Evolutionary conservation across 177 flowering plant genomes (phyloP).

Genomic region (Vitis hybrid): DNA sequence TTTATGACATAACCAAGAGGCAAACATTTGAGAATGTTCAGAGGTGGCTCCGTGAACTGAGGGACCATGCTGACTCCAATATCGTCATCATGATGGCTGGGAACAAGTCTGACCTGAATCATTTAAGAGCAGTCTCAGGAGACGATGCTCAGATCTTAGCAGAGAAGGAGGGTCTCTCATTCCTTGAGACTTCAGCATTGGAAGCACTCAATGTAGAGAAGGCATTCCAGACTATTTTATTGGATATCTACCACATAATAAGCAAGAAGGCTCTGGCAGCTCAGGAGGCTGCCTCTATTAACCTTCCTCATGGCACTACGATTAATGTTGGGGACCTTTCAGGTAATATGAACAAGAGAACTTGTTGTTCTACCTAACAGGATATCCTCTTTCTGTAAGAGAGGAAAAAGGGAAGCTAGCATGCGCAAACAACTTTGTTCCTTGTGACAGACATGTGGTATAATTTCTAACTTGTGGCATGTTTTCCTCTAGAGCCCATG

Average conservation of each 20-base stretch:
- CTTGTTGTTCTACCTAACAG: slow-evolving; percentile 43
- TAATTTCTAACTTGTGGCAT: slow-evolving; percentile 1
- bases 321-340: slow-evolving; percentile 35
- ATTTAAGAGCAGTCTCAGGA: slow-evolving; percentile 50
- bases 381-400: neutral
- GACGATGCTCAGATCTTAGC: slow-evolving; percentile 53
- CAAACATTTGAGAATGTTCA: slow-evolving; percentile 69
- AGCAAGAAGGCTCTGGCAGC: slow-evolving; percentile 65
- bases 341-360: slow-evolving; percentile 15
- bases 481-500: slow-evolving; percentile 1
- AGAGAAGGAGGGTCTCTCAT: slow-evolving; percentile 64
- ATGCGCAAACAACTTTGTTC: neutral
- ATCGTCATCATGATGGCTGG: slow-evolving; percentile 80
- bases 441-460: neutral
- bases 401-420: neutral
- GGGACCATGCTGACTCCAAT: slow-evolving; percentile 79
- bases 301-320: slow-evolving; percentile 44
- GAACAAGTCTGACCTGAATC: slow-evolving; percentile 66
- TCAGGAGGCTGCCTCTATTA: slow-evolving; percentile 35
- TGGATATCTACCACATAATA: slow-evolving; percentile 62
- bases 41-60: slow-evolving; percentile 74
- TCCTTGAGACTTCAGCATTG: slow-evolving; percentile 74
- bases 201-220: slow-evolving; percentile 63
- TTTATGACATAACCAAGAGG: slow-evolving; percentile 70
- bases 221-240: slow-evolving; percentile 65